These are phyloP conservation scores for Knoxdaviesia proteae DNA, from an alignment of 2,329 filamentous ascomycete species.

Conservation along the genomic window DNA sequence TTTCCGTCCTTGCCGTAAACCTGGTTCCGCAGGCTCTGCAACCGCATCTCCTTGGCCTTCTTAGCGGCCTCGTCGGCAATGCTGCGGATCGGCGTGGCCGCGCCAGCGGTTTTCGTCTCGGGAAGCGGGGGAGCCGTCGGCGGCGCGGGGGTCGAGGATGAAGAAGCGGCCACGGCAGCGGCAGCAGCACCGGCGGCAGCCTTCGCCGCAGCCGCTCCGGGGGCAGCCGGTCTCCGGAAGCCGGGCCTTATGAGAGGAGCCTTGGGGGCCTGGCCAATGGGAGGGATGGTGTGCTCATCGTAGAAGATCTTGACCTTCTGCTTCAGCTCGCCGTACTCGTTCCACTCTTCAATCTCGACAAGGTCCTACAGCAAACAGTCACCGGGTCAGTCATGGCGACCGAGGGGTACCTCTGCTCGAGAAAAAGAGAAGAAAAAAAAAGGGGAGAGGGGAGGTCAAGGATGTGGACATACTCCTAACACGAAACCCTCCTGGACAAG, in stretches of 20 bases:
- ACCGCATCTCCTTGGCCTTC: constrained; percentile 38
- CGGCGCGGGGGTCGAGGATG: constrained; percentile 4
- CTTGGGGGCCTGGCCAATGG: constrained; percentile 24
- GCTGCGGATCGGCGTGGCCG: constrained; percentile 24
- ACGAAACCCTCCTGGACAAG: constrained; percentile 75
- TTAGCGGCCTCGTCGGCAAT: constrained; percentile 44
- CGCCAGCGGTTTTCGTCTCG: constrained; percentile 7
- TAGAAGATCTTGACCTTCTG: constrained; percentile 56
- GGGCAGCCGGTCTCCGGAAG: constrained; percentile 4
- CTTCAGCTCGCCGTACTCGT: constrained; percentile 90
- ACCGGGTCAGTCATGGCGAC: too few relatives aligned
- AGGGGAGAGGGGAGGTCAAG: not conserved
- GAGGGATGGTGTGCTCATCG: constrained; percentile 38
- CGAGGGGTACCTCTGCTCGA: too few relatives aligned
- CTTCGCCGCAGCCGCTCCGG: constrained; percentile 12
- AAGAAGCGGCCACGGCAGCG: constrained; percentile 8
- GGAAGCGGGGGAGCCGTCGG: constrained; percentile 3
- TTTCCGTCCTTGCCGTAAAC: constrained; percentile 25
- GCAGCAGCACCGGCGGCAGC: constrained; percentile 7
- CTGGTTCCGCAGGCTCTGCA: constrained; percentile 32
- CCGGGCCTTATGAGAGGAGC: constrained; percentile 6
- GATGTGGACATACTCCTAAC: constrained; percentile 48
- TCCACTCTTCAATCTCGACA: constrained; percentile 94
- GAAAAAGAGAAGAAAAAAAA: too few relatives aligned
- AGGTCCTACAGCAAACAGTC: constrained; percentile 42